These are phyloP conservation scores for Fagopyrum tataricum DNA, from an alignment of 148 eudicot genomes.

Conservation along the genomic window DNA sequence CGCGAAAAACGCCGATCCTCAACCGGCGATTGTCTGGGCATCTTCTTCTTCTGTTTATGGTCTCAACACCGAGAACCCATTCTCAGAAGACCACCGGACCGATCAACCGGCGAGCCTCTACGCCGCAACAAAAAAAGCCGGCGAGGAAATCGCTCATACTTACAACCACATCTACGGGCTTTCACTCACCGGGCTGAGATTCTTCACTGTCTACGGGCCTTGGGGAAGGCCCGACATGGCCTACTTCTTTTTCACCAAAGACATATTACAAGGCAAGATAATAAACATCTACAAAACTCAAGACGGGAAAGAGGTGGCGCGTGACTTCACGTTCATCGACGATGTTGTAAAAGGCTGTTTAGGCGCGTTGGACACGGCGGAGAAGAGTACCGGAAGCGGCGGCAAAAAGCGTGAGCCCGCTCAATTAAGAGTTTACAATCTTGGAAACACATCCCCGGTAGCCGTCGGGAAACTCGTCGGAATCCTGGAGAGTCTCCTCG, in stretches of 20 bases:
- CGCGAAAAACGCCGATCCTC: constrained; percentile 61
- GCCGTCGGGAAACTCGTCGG: constrained; percentile 63
- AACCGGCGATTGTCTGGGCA: constrained; percentile 93
- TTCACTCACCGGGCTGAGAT: constrained; percentile 72
- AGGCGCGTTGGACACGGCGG: constrained; percentile 87
- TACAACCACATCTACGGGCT: constrained; percentile 94
- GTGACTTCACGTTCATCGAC: constrained; percentile 91
- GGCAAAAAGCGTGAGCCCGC: constrained; percentile 79
- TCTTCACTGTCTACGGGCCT: constrained; percentile 92
- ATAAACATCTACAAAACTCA: constrained; percentile 60
- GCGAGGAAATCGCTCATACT: constrained; percentile 90
- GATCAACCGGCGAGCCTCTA: constrained; percentile 87
- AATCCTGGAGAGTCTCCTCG: constrained; percentile 51
- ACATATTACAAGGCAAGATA: constrained; percentile 62
- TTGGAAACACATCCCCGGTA: constrained; percentile 87
- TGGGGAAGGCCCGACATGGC: constrained; percentile 99
- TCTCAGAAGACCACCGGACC: constrained; percentile 66
- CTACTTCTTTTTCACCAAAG: constrained; percentile 86
- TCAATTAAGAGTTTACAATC: constrained; percentile 73
- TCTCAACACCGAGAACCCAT: constrained; percentile 69
- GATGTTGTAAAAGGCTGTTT: constrained; percentile 80
- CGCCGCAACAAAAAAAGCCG: constrained; percentile 94
- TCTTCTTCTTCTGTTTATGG: constrained; percentile 90
- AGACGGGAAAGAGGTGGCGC: constrained; percentile 70
- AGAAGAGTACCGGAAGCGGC: constrained; percentile 94